A percentile compares a stretch with the other conserved stretches of the same genome.
Evolutionary conservation across 192 early-diverging fungal genomes (phyloP).

Genomic region (Gryganskiella cystojenkinii): DNA sequence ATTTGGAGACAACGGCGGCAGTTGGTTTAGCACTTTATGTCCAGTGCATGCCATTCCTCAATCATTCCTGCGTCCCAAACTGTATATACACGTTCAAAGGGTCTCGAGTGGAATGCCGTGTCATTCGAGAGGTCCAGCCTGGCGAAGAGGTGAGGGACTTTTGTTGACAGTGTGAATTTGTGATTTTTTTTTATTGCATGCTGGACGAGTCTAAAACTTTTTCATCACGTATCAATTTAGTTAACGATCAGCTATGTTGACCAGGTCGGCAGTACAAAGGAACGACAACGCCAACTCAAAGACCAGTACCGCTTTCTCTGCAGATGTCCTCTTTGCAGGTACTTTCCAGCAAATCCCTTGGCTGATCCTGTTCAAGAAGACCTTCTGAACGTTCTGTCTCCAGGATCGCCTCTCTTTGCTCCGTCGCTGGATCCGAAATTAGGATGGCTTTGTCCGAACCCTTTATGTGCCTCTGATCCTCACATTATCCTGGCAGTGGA

Average conservation of each 20-base stretch:
- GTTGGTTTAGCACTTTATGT: constrained; percentile 34
- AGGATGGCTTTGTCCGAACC: constrained; percentile 32
- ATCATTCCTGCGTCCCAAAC: constrained; percentile 47
- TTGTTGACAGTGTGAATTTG: neutral
- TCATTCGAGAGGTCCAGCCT: constrained; percentile 38
- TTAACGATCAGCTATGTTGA: constrained; percentile 52
- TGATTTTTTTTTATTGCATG: no score
- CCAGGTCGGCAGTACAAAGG: constrained; percentile 30
- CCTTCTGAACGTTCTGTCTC: constrained; percentile 1
- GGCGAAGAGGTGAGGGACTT: constrained; percentile 42
- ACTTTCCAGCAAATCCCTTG: constrained; percentile 31
- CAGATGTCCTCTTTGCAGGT: constrained; percentile 31
- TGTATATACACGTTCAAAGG: constrained; percentile 45
- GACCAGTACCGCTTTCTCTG: constrained; percentile 44
- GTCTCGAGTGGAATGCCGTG: constrained; percentile 35
- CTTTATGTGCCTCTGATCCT: neutral
- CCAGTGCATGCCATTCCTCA: constrained; percentile 47
- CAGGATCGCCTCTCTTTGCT: neutral
- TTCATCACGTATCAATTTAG: neutral
- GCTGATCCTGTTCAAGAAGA: constrained; percentile 1
- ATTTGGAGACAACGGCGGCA: constrained; percentile 28
- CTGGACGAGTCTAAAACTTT: no score
- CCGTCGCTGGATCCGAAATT: constrained; percentile 32
- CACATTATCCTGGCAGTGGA: constrained; percentile 16
- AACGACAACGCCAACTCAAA: constrained; percentile 35